A percentile compares a stretch with the other conserved stretches of the same genome.
Conservation (phyloP, 768 basidiomycete species). For the Tricholoma hemisulphureum region DNA sequence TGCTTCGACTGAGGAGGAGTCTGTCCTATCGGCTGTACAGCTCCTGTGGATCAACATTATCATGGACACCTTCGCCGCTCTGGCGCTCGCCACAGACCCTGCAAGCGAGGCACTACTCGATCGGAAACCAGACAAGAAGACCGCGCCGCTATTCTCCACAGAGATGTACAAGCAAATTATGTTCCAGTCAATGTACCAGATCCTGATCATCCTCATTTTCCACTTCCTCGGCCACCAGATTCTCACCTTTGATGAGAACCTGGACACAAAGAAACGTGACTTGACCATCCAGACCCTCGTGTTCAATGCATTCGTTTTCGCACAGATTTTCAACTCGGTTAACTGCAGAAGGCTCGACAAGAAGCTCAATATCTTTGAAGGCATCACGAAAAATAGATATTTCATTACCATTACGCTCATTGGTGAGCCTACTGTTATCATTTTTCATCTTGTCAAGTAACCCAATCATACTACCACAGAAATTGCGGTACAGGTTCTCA, state of each 20-base stretch:
- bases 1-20: conserved; percentile 68
- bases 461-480: too few relatives aligned
- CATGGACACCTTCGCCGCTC: conserved; percentile 98
- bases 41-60: conserved; percentile 98
- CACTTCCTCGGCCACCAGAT: conserved; percentile 82
- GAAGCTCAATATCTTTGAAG: conserved; percentile 85
- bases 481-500: conserved; percentile 80
- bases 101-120: conserved; percentile 78
- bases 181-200: conserved; percentile 87
- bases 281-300: conserved; percentile 77
- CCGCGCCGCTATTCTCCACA: conserved; percentile 83
- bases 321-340: conserved; percentile 94
- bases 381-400: conserved; percentile 74
- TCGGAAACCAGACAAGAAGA: conserved; percentile 88
- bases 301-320: conserved; percentile 98
- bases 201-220: conserved; percentile 77
- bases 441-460: conserved; percentile 2
- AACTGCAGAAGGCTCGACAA: conserved; percentile 88
- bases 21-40: conserved; percentile 94
- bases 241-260: conserved; percentile 48
- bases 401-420: conserved; percentile 83
- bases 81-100: conserved; percentile 96
- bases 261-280: conserved; percentile 29
- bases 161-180: conserved; percentile 98
- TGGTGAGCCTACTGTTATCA: conserved; percentile 55